Conservation (phyloP, 1,139 yeast species). For the Pneumocystis sp. region DNA sequence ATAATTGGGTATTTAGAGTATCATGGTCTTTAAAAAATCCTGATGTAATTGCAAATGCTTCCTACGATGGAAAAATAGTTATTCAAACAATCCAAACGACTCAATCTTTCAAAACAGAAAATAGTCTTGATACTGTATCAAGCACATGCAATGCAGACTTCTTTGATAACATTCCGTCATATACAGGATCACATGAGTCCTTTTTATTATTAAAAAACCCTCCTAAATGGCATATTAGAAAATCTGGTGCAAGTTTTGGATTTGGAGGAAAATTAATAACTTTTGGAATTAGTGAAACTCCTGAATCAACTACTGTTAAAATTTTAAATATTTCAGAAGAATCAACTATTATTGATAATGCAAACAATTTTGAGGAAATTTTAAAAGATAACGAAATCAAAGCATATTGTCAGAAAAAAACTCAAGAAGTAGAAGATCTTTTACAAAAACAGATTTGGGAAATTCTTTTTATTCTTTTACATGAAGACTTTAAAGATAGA, state of each 20-base stretch:
- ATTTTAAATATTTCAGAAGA: slow-evolving; percentile 25
- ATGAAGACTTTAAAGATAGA: slow-evolving; percentile 33
- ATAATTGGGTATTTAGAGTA: slow-evolving; percentile 87
- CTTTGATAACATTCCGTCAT: slow-evolving; percentile 61
- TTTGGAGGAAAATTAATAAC: slow-evolving; percentile 80
- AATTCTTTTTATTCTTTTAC: slow-evolving; percentile 43
- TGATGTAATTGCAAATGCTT: slow-evolving; percentile 82
- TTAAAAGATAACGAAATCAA: slow-evolving; percentile 41
- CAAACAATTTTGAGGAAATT: slow-evolving; percentile 42
- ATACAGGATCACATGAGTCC: slow-evolving; percentile 20
- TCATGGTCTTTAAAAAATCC: slow-evolving; percentile 80
- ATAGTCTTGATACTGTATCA: slow-evolving; percentile 25
- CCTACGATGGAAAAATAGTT: slow-evolving; percentile 75
- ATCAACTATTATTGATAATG: slow-evolving; percentile 28
- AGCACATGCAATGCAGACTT: slow-evolving; percentile 54
- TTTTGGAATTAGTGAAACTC: slow-evolving; percentile 30
- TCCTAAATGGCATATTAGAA: slow-evolving; percentile 74
- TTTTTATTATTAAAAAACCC: slow-evolving; percentile 56
- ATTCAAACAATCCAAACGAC: slow-evolving; percentile 83
- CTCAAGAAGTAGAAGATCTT: slow-evolving; percentile 30
- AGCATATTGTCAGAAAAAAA: slow-evolving; percentile 40
- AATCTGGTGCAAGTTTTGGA: slow-evolving; percentile 70
- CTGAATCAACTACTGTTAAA: slow-evolving; percentile 30
- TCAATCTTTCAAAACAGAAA: slow-evolving; percentile 33
- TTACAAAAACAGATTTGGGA: slow-evolving; percentile 63